These are phyloP conservation scores for Rhizopus microsporus DNA, from an alignment of 371 early-diverging fungal species.

Conservation along the genomic window DNA sequence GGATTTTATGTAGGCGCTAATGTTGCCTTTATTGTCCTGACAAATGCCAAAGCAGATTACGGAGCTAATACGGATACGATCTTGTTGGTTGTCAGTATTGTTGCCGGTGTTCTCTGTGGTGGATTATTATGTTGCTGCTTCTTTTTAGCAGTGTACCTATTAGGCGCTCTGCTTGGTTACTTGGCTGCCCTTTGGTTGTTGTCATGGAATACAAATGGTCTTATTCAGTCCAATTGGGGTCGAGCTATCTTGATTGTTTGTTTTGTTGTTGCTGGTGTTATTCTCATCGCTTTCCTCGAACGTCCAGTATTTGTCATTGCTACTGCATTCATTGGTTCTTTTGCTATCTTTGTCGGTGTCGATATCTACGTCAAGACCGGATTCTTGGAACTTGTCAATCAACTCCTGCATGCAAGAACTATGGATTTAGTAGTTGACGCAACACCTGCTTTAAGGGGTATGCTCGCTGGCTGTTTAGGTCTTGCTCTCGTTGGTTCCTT, in stretches of 20 bases:
- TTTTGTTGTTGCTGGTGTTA: conserved; percentile 47
- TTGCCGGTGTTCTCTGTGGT: conserved; percentile 56
- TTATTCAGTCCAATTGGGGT: conserved; percentile 55
- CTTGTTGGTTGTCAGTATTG: conserved; percentile 53
- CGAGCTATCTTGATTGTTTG: conserved; percentile 56
- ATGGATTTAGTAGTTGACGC: conserved; percentile 24
- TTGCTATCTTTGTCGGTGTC: conserved; percentile 56
- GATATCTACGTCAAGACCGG: conserved; percentile 60
- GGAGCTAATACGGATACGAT: conserved; percentile 51
- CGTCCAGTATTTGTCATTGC: conserved; percentile 54
- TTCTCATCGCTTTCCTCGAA: conserved; percentile 57
- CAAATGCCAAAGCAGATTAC: conserved; percentile 50
- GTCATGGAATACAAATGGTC: conserved; percentile 49
- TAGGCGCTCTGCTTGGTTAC: conserved; percentile 63
- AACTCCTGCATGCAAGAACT: conserved; percentile 34
- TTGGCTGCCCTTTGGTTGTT: conserved; percentile 58
- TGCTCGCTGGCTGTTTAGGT: conserved; percentile 58
- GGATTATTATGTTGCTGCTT: conserved; percentile 56
- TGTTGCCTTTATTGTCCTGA: conserved; percentile 55
- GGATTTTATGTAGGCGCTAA: conserved; percentile 59
- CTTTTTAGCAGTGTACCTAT: conserved; percentile 59
- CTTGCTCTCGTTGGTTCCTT: conserved; percentile 52
- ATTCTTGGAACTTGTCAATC: conserved; percentile 40
- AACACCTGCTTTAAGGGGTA: conserved; percentile 49
- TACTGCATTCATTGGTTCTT: conserved; percentile 58